Evolutionary conservation across 2,329 filamentous ascomycete species (phyloP).

Genomic region (Arthrobotrys pseudoclavata): DNA sequence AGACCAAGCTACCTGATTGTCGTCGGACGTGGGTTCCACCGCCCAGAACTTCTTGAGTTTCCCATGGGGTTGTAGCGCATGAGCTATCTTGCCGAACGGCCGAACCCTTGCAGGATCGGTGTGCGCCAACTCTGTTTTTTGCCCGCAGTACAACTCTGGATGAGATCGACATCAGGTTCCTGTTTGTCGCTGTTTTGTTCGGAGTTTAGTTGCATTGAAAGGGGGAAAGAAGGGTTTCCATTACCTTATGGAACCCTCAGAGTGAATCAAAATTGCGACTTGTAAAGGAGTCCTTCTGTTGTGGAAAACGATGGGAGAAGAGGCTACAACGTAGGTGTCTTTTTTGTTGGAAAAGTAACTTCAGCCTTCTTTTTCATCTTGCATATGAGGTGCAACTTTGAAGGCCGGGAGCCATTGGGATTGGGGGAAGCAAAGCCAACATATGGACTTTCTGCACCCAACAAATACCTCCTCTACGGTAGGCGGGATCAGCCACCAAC

Average conservation of each 20-base stretch:
- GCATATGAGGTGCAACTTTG: background rate
- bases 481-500: conserved; percentile 18
- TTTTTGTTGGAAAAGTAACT: conserved; percentile 10
- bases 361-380: background rate
- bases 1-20: conserved; percentile 1
- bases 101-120: conserved; percentile 10
- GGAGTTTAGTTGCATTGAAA: conserved; percentile 7
- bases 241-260: conserved; percentile 1
- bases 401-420: background rate
- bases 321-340: background rate
- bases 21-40: conserved; percentile 4
- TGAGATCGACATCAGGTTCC: conserved; percentile 1
- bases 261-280: conserved; percentile 9
- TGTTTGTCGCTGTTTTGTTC: background rate
- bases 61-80: conserved; percentile 21
- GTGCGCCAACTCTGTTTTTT: conserved; percentile 7
- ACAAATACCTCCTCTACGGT: conserved; percentile 7
- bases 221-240: background rate
- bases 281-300: conserved; percentile 11
- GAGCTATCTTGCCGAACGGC: conserved; percentile 22
- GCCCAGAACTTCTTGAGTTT: conserved; percentile 3
- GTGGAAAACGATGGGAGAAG: background rate
- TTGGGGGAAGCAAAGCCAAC: background rate
- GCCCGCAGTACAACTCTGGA: conserved; percentile 13
- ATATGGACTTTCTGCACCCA: background rate